A percentile compares a stretch with the other conserved stretches of the same genome.
These are phyloP conservation scores for Excoecaria agallocha DNA, from an alignment of 345 rosid species.

Conservation along the genomic window DNA sequence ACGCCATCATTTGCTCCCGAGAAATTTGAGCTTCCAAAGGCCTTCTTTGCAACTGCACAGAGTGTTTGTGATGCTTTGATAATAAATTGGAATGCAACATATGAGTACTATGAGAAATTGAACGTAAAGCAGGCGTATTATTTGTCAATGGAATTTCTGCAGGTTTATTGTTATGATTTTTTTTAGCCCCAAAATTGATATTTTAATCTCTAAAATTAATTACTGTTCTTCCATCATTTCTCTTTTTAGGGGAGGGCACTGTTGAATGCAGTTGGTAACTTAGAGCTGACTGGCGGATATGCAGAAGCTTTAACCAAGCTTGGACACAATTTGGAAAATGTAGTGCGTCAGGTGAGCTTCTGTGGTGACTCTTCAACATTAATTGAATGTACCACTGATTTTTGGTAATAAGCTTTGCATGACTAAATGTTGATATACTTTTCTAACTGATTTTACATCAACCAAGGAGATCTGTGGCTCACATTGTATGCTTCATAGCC, in stretches of 20 bases:
- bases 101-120: conserved; percentile 55
- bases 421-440: background rate
- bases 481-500: background rate
- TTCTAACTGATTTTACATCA: background rate
- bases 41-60: conserved; percentile 72
- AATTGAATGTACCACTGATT: background rate
- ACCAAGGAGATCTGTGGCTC: background rate
- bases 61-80: conserved; percentile 66
- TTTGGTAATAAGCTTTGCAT: background rate
- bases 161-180: conserved; percentile 38
- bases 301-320: conserved; percentile 69
- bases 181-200: background rate
- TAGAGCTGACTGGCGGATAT: conserved; percentile 67
- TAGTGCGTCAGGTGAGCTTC: conserved; percentile 57
- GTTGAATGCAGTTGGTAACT: conserved; percentile 71
- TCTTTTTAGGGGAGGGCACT: conserved; percentile 70
- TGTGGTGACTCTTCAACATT: no score
- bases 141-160: conserved; percentile 79
- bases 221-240: conserved; percentile 9
- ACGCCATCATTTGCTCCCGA: conserved; percentile 69
- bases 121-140: conserved; percentile 73
- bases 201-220: background rate
- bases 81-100: conserved; percentile 64
- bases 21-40: conserved; percentile 59
- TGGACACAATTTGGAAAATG: conserved; percentile 62